Evolutionary conservation across 768 basidiomycete species (phyloP), one percentile per base, ranked within the genome.

Genomic region (Naganishia kalamii): DNA sequence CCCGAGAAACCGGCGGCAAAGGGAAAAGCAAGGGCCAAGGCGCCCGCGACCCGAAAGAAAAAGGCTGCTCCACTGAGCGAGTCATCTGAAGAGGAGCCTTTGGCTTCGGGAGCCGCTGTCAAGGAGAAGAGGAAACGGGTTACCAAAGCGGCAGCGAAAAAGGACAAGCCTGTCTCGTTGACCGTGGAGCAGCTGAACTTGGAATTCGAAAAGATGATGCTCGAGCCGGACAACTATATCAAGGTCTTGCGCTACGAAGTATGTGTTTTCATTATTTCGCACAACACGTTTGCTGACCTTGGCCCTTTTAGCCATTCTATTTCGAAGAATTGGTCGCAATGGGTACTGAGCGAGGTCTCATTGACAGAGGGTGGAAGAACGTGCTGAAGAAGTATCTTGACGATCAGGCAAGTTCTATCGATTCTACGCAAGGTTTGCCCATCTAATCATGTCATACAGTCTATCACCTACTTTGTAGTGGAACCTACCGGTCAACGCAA

Each of bases 201-300:
- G 27, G 51, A 46, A 40, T 67, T 67, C 37, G 33, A 49, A 23
- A 60, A 62, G 21, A 49, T 67, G n/a, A 27, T 67, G 30, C 23
- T 60, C 19, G 60, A 60, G 25, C 32, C 44, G 6, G 46, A 57
- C n/a, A 32, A 62, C 17, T 63, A 67, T 49, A 43, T 60, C 23
- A 60, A 35, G 41, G 29, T 67, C 8, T 43, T 67, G 27, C 66
- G 66, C 11, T 67, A 67, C 30, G 66, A 67, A 33, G 66, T 67
- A 40, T 52, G 61, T 40, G 8, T 13, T 7, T 52, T 8, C 2
- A 52, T 17, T 49, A 6, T 23, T 49, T 32, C 3, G 3, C 19
- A 33, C 37, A 2, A 23, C 21, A 1, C 43, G 8, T 21, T 27
- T 35, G 21, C 61, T 63, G 47, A 63, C 29, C 3, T 12, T 13